A percentile compares a stretch with the other conserved stretches of the same genome.
These are phyloP conservation scores for Pythium phragmitis DNA, from an alignment of 352 stramenopile genomes.

Conservation along the genomic window DNA sequence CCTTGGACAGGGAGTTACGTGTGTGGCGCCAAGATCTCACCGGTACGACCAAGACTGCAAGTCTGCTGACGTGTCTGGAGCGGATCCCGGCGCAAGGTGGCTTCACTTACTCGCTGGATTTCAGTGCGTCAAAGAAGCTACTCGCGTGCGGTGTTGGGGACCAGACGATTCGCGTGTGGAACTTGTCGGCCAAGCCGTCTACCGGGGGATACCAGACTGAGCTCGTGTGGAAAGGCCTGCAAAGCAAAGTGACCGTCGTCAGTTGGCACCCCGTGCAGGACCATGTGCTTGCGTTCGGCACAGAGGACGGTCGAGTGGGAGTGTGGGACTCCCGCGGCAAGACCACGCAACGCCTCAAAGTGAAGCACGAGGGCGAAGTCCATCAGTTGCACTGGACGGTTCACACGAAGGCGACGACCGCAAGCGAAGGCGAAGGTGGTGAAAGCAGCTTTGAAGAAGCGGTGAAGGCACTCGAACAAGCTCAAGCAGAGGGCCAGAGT, in stretches of 20 bases:
- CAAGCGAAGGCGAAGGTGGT: background rate
- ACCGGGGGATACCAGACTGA: slow-evolving; percentile 33
- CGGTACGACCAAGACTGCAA: background rate
- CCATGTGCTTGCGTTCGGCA: slow-evolving; percentile 59
- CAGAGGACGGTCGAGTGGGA: slow-evolving; percentile 66
- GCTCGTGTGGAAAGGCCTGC: slow-evolving; percentile 73
- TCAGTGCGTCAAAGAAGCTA: slow-evolving; percentile 28
- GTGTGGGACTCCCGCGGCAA: slow-evolving; percentile 56
- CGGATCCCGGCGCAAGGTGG: slow-evolving; percentile 58
- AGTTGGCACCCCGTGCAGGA: slow-evolving; percentile 59
- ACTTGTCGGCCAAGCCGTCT: slow-evolving; percentile 21
- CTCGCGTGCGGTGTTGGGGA: slow-evolving; percentile 66
- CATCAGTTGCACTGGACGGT: slow-evolving; percentile 46
- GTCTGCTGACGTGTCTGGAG: slow-evolving; percentile 33
- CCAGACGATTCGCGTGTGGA: slow-evolving; percentile 73
- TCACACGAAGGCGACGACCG: background rate
- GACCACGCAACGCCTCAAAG: slow-evolving; percentile 52
- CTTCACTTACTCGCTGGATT: slow-evolving; percentile 56
- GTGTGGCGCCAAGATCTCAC: slow-evolving; percentile 44
- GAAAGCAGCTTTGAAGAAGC: slow-evolving; percentile 23
- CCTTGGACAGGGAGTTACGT: slow-evolving; percentile 64
- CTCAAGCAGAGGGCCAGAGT: slow-evolving; percentile 42
- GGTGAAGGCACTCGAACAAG: slow-evolving; percentile 50
- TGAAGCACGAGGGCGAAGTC: slow-evolving; percentile 40
- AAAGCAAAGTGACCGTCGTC: slow-evolving; percentile 74